Conservation (phyloP, 163 green algal genomes). For the Smithsoniella earleae region DNA sequence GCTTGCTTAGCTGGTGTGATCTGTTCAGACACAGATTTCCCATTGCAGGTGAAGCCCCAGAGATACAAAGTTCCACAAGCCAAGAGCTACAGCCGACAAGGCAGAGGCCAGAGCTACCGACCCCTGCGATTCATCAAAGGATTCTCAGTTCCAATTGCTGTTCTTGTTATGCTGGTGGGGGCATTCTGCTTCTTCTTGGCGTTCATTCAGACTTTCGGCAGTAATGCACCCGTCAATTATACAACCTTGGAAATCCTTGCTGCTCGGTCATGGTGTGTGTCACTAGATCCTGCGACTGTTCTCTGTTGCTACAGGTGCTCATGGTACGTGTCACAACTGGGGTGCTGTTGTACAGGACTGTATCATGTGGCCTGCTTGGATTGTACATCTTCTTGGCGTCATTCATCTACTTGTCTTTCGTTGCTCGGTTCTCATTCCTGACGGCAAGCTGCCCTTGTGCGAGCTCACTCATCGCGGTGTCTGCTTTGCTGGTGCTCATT, state of each 20-base stretch:
- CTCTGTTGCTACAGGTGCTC: not conserved
- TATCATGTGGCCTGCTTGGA: not conserved
- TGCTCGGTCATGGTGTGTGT: not conserved
- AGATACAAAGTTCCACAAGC: not conserved
- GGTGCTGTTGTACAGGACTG: not conserved
- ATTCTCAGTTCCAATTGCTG: not conserved
- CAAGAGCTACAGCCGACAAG: not conserved
- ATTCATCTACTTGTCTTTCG: not conserved
- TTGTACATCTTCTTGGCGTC: conserved; percentile 23
- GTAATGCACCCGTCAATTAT: conserved; percentile 1
- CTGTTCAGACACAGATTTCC: not conserved
- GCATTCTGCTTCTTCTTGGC: not conserved
- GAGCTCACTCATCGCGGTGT: not conserved
- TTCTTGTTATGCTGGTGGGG: not conserved
- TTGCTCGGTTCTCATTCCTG: not conserved
- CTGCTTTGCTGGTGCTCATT: not conserved
- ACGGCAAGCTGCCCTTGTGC: not conserved
- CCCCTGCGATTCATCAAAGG: not conserved
- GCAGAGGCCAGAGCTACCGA: not conserved
- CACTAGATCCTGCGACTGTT: not conserved
- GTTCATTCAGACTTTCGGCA: not conserved
- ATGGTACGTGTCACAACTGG: not conserved
- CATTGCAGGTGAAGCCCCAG: not conserved
- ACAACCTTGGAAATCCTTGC: not conserved
- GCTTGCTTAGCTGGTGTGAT: too few species aligned